These are phyloP conservation scores for Biscogniauxia sp. DNA, from an alignment of 2,329 filamentous ascomycete species.

Conservation along the genomic window DNA sequence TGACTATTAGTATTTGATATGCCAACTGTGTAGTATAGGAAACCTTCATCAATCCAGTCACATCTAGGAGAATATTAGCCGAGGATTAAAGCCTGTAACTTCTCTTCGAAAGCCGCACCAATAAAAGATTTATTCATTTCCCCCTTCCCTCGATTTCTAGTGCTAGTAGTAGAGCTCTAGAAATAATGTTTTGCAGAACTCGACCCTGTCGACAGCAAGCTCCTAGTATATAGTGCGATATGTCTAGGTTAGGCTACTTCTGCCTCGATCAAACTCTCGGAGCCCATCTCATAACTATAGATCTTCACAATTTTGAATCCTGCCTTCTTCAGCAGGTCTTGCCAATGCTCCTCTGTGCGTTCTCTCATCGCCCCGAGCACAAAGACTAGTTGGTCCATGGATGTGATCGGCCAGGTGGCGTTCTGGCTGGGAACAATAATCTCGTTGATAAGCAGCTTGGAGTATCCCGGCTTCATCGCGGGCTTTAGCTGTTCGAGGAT, in stretches of 20 bases:
- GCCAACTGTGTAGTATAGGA: too few relatives aligned
- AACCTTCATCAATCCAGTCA: too few relatives aligned
- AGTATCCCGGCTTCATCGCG: slow-evolving; percentile 33
- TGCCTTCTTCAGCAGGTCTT: slow-evolving; percentile 15
- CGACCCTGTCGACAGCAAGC: too few relatives aligned
- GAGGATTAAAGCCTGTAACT: too few relatives aligned
- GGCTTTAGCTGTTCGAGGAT: slow-evolving; percentile 33
- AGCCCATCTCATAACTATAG: slow-evolving; percentile 21
- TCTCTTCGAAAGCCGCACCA: too few relatives aligned
- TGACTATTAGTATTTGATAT: too few relatives aligned
- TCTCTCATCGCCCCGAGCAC: slow-evolving; percentile 21
- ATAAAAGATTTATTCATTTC: too few relatives aligned
- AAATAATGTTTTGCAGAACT: too few relatives aligned
- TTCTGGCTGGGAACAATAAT: slow-evolving; percentile 34
- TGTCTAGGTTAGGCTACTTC: slow-evolving; percentile 12
- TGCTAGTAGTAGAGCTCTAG: too few relatives aligned
- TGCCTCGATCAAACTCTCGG: slow-evolving; percentile 28
- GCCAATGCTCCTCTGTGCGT: slow-evolving; percentile 22
- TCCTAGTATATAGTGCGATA: too few relatives aligned
- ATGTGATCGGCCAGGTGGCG: slow-evolving; percentile 22
- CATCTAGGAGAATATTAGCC: too few relatives aligned
- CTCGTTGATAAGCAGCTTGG: slow-evolving; percentile 41
- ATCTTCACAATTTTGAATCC: slow-evolving; percentile 20
- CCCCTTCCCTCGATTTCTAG: too few relatives aligned
- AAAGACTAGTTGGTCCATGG: slow-evolving; percentile 28